Conservation (phyloP, 177 flowering plant genomes). For the Vitis hybrid region DNA sequence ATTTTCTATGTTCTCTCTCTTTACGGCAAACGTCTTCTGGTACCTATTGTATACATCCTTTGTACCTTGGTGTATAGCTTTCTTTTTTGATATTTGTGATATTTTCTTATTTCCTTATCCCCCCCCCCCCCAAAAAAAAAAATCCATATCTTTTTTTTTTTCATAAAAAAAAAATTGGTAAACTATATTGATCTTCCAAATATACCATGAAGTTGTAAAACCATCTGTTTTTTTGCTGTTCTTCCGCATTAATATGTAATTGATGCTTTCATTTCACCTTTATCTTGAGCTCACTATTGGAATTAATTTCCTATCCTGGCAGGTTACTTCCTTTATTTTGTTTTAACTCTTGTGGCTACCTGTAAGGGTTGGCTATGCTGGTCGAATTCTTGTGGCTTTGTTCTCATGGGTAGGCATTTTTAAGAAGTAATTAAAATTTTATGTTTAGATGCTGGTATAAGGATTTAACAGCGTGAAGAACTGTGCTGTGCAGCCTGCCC, state of each 20-base stretch:
- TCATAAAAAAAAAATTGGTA: too few relatives aligned
- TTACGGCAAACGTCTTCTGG: too few relatives aligned
- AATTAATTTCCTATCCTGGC: constrained; percentile 24
- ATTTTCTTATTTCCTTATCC: too few relatives aligned
- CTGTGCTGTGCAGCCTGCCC: constrained; percentile 67
- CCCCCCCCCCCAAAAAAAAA: too few relatives aligned
- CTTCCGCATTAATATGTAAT: not conserved
- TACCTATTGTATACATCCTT: too few relatives aligned
- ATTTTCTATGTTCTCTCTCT: too few relatives aligned
- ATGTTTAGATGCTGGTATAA: not conserved
- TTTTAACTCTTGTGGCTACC: constrained; percentile 51
- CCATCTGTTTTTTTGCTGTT: not conserved
- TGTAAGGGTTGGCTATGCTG: constrained; percentile 74
- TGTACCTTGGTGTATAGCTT: too few relatives aligned
- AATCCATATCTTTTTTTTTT: too few relatives aligned
- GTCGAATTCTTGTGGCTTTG: constrained; percentile 72
- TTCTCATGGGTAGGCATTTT: constrained; percentile 66
- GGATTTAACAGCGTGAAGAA: constrained; percentile 6
- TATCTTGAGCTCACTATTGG: not conserved
- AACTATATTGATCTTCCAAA: too few relatives aligned
- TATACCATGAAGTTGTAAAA: too few relatives aligned
- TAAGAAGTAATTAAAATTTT: not conserved
- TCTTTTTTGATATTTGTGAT: too few relatives aligned
- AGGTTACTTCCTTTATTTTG: constrained; percentile 71
- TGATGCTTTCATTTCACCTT: not conserved